Percentiles rank a stretch among this genome's conserved stretches.
Conservation (phyloP, 805 yeast species). For the Saturnispora dispora region DNA sequence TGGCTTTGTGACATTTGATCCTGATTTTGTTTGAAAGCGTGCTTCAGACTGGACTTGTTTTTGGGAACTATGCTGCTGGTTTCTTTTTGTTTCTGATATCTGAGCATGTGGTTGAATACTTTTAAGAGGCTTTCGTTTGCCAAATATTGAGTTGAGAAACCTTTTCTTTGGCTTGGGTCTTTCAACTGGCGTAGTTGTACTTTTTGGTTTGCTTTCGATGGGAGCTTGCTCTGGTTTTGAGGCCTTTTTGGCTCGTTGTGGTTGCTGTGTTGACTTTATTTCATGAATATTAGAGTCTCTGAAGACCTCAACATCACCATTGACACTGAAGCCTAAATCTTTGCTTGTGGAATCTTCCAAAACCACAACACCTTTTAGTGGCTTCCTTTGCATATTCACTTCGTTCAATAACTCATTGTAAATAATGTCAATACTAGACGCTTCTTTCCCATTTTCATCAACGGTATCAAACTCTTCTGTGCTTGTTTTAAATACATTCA, state of each 20-base stretch:
- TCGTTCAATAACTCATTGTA: constrained; percentile 22
- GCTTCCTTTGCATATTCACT: constrained; percentile 21
- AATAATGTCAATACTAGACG: constrained; percentile 18
- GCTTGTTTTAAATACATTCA: constrained; percentile 18
- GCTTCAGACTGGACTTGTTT: neutral
- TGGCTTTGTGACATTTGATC: neutral
- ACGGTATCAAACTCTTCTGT: neutral
- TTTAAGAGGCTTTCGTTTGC: constrained; percentile 1
- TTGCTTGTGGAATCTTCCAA: constrained; percentile 14
- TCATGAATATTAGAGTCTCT: constrained; percentile 31
- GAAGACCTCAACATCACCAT: constrained; percentile 45
- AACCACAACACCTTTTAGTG: constrained; percentile 26
- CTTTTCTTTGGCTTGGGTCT: neutral
- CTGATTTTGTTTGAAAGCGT: neutral
- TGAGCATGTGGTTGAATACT: neutral
- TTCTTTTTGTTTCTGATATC: neutral
- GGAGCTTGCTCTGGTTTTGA: constrained; percentile 30
- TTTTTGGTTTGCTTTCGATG: neutral
- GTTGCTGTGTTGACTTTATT: constrained; percentile 45
- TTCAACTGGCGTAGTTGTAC: neutral
- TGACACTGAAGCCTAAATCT: constrained; percentile 37
- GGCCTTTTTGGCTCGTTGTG: constrained; percentile 27
- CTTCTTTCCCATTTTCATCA: neutral
- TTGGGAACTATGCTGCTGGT: neutral
- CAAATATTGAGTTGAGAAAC: constrained; percentile 1